These are phyloP conservation scores for Bimuria novae-zelandiae DNA, from an alignment of 2,329 filamentous ascomycete genomes.

Conservation along the genomic window DNA sequence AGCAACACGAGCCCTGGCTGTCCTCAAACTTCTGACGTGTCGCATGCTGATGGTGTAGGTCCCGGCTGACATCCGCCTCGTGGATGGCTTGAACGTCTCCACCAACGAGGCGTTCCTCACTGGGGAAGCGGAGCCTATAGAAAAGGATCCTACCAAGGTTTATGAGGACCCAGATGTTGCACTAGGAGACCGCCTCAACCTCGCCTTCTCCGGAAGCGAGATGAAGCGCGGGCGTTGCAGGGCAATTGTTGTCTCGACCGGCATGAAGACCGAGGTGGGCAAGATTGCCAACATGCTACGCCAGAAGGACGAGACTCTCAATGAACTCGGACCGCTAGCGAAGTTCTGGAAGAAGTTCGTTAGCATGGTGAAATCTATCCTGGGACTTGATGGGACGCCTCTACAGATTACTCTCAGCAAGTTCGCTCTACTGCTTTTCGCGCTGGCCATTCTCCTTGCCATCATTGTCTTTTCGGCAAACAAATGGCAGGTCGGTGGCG, in stretches of 20 bases:
- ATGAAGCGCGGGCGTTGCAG: slow-evolving; percentile 71
- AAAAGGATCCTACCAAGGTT: slow-evolving; percentile 63
- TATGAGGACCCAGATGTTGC: slow-evolving; percentile 59
- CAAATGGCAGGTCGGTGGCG: slow-evolving; percentile 46
- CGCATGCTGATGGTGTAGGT: slow-evolving; percentile 36
- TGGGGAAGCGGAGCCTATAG: slow-evolving; percentile 72
- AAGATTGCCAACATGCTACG: slow-evolving; percentile 73
- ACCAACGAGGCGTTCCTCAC: slow-evolving; percentile 77
- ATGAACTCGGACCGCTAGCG: slow-evolving; percentile 54
- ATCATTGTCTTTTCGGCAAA: slow-evolving; percentile 72
- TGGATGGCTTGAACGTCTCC: slow-evolving; percentile 72
- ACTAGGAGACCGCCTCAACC: slow-evolving; percentile 69
- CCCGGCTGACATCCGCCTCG: slow-evolving; percentile 66
- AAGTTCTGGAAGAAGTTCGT: slow-evolving; percentile 36
- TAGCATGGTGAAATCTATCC: slow-evolving; percentile 53
- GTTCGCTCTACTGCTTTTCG: slow-evolving; percentile 80
- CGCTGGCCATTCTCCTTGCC: slow-evolving; percentile 70
- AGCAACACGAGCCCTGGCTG: no score
- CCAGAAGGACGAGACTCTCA: slow-evolving; percentile 56
- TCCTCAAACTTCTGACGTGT: no score
- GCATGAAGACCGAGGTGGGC: slow-evolving; percentile 76
- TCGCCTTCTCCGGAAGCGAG: slow-evolving; percentile 73
- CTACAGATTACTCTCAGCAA: slow-evolving; percentile 84
- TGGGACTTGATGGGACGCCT: slow-evolving; percentile 77
- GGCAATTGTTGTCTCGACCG: slow-evolving; percentile 71